Conservation (phyloP, 2,329 filamentous ascomycete species). For the Colletotrichum truncatum region DNA sequence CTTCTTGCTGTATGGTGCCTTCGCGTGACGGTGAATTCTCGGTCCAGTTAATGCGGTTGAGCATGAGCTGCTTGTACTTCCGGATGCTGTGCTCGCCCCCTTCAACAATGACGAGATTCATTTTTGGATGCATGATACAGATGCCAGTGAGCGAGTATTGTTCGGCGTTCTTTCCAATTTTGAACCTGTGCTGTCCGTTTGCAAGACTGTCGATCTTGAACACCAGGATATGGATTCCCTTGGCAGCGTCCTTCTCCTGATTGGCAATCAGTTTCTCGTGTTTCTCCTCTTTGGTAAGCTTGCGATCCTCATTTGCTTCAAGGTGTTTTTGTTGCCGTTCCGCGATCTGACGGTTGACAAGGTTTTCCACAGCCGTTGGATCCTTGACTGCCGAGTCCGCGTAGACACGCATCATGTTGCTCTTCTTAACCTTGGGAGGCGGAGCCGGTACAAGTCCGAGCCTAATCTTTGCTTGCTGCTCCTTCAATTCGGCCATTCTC, state of each 20-base stretch:
- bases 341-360: slow-evolving; percentile 91
- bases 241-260: slow-evolving; percentile 87
- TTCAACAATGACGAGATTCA: slow-evolving; percentile 91
- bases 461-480: slow-evolving; percentile 95
- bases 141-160: slow-evolving; percentile 87
- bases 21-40: slow-evolving; percentile 80
- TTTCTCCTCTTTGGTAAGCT: slow-evolving; percentile 87
- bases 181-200: slow-evolving; percentile 93
- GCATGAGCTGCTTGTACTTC: slow-evolving; percentile 91
- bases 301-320: slow-evolving; percentile 81
- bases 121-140: slow-evolving; percentile 90
- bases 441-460: slow-evolving; percentile 90
- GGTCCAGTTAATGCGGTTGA: slow-evolving; percentile 93
- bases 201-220: slow-evolving; percentile 91
- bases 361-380: slow-evolving; percentile 94
- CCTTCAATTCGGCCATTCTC: slow-evolving; percentile 92
- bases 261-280: slow-evolving; percentile 85
- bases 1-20: slow-evolving; percentile 67
- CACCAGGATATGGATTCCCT: slow-evolving; percentile 85
- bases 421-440: slow-evolving; percentile 95
- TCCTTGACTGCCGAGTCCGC: slow-evolving; percentile 78
- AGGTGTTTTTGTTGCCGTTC: slow-evolving; percentile 85
- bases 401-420: slow-evolving; percentile 93
- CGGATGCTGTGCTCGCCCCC: slow-evolving; percentile 85
- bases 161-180: slow-evolving; percentile 91